Base-by-base conservation (phyloP, 164 flowering plant genomes). In the Aristolochia fimbriata region DNA sequence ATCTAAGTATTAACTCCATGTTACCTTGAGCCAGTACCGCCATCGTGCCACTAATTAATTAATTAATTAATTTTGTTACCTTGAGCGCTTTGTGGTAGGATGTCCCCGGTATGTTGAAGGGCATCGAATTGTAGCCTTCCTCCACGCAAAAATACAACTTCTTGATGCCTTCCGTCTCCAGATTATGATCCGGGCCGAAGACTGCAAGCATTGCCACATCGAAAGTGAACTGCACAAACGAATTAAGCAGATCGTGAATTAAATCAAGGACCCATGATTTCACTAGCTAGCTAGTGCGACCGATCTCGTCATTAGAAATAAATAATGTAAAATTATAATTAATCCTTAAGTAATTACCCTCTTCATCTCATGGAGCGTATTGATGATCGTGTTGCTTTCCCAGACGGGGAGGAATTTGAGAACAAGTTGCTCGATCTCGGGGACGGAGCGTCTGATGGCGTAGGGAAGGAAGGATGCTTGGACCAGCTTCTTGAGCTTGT, bases 71-170 rank as follows among this genome's bases (percentile, higher is more conserved):
- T 16, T 31, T 15, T 30, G 8, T 68, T 65, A 85, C 97, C 87
- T 84, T 88, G 76, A 87, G 83, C 50, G 96, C 79, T 71, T 67
- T 78, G 71, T 65, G 70, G 58, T 76, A 91, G 0, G 82, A 74
- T 15, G 94, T 88, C 49, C 93, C 91, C 0, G 96, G 97, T 33
- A 91, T 68, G 69, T 86, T 70, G 33, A 86, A 15, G 21, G 97
- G 96, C 96, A 91, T 83, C 37, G 94, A 88, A 67, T 91, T 91
- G 78, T 88, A 91, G 5, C 97, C 97, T 51, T 80, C 80, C 73
- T 84, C 94, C 58, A 91, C 55, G 67, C 70, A 57, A 4, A 68
- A 71, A 62, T 84, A 91, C 66, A 81, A 65, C 2, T 70, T 55
- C 62, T 83, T 82, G 50, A 91, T 77, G 51, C 65, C 74, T 64